Evolutionary conservation across 352 stramenopile species (phyloP).

Genomic region (Globisporangium rhizosaccharum): DNA sequence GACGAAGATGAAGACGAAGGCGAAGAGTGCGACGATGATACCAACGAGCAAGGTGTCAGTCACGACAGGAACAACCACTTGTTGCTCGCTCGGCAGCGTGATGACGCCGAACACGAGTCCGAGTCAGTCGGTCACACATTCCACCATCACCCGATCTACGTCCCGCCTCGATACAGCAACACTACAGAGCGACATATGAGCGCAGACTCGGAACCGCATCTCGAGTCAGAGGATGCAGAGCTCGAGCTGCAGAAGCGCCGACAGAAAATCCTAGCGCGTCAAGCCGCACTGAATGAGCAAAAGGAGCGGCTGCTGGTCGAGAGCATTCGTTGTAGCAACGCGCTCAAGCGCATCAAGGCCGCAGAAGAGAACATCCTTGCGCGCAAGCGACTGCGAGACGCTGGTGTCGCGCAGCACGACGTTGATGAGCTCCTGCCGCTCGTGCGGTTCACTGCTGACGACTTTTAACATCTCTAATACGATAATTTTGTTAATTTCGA

Average conservation of each 20-base stretch:
- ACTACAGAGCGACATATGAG: too few species aligned
- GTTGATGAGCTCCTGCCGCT: conserved; percentile 14
- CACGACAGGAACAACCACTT: too few species aligned
- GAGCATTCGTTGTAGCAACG: conserved; percentile 11
- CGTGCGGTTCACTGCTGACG: neutral
- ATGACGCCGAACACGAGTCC: too few species aligned
- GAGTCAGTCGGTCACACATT: too few species aligned
- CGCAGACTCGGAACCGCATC: neutral
- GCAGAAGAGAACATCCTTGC: conserved; percentile 17
- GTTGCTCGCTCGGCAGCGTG: too few species aligned
- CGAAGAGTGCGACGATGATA: too few species aligned
- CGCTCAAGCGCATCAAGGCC: conserved; percentile 16
- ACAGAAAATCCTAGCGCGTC: neutral
- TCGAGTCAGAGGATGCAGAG: neutral
- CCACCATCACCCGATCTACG: too few species aligned
- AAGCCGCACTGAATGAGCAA: conserved; percentile 1
- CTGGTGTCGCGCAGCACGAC: conserved; percentile 10
- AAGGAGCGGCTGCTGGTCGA: conserved; percentile 9
- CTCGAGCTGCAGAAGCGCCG: neutral
- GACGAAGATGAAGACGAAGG: too few species aligned
- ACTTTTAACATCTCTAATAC: neutral
- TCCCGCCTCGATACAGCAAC: too few species aligned
- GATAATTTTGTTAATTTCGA: too few species aligned
- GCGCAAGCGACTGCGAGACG: conserved; percentile 14
- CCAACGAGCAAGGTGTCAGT: too few species aligned